Evolutionary conservation across 805 yeast species (phyloP).

Genomic region (Yarrowia porcina): DNA sequence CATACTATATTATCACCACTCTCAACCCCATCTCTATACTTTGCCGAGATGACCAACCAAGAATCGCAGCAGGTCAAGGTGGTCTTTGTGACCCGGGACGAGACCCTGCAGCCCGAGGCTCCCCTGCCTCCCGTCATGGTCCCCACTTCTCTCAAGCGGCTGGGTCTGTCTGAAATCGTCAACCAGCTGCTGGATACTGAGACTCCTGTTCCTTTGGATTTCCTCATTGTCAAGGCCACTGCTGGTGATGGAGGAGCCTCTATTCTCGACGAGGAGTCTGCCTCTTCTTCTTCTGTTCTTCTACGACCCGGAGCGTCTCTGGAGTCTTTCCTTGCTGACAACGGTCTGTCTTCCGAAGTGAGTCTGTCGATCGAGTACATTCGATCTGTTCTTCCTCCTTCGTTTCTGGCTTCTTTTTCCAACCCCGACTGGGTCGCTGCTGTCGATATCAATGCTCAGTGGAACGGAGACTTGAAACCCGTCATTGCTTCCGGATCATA

Average conservation of each 20-base stretch:
- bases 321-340: slow-evolving; percentile 68
- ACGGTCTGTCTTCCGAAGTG: slow-evolving; percentile 81
- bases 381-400: slow-evolving; percentile 91
- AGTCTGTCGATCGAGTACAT: slow-evolving; percentile 82
- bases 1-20: neutral
- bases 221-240: slow-evolving; percentile 50
- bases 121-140: slow-evolving; percentile 79
- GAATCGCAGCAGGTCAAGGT: slow-evolving; percentile 59
- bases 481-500: slow-evolving; percentile 83
- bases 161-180: slow-evolving; percentile 91
- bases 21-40: neutral
- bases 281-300: slow-evolving; percentile 42
- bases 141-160: slow-evolving; percentile 81
- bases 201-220: slow-evolving; percentile 84
- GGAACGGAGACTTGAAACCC: slow-evolving; percentile 41
- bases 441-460: slow-evolving; percentile 49
- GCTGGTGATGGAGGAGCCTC: slow-evolving; percentile 50
- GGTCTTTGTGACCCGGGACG: slow-evolving; percentile 75
- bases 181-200: slow-evolving; percentile 69
- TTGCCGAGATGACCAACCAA: slow-evolving; percentile 8
- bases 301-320: slow-evolving; percentile 61
- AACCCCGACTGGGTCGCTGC: slow-evolving; percentile 97
- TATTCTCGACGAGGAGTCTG: slow-evolving; percentile 15
- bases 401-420: slow-evolving; percentile 77
- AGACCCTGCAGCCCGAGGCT: slow-evolving; percentile 54